These are phyloP conservation scores for Fusarium duplospermum DNA, from an alignment of 2,329 filamentous ascomycete species.

Conservation along the genomic window DNA sequence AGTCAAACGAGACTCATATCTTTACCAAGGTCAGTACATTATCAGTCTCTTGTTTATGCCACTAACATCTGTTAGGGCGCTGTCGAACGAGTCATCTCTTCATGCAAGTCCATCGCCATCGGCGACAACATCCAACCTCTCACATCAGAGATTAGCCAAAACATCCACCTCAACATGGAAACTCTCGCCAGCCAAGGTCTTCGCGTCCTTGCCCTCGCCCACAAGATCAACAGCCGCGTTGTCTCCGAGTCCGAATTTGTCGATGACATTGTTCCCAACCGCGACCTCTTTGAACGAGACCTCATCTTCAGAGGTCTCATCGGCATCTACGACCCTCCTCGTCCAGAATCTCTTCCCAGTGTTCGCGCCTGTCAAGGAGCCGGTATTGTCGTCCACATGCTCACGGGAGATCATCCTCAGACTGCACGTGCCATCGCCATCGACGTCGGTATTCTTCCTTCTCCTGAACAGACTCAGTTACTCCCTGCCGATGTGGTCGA, in stretches of 20 bases:
- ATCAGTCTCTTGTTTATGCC: rapidly evolving
- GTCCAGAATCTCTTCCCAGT: conserved; percentile 67
- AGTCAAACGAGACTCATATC: conserved; percentile 1
- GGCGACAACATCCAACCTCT: conserved; percentile 51
- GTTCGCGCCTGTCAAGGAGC: conserved; percentile 67
- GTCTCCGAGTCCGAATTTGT: conserved; percentile 46
- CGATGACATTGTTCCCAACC: conserved; percentile 28
- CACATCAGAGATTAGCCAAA: conserved; percentile 54
- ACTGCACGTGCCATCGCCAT: conserved; percentile 71
- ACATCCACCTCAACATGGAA: conserved; percentile 75
- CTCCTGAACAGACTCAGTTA: conserved; percentile 48
- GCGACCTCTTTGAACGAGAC: conserved; percentile 58
- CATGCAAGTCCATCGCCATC: conserved; percentile 63
- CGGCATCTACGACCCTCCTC: conserved; percentile 76
- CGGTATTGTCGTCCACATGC: conserved; percentile 72
- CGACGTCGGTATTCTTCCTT: conserved; percentile 69
- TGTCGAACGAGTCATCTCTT: conserved; percentile 73
- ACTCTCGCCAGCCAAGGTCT: conserved; percentile 71
- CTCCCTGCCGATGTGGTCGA: conserved; percentile 63
- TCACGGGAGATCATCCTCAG: conserved; percentile 72
- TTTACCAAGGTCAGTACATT: background rate
- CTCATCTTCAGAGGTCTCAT: conserved; percentile 73
- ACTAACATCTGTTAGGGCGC: conserved; percentile 59
- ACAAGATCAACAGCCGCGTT: conserved; percentile 21
- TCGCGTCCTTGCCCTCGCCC: conserved; percentile 73